phyloP scores from a whole-genome alignment of 2,329 filamentous ascomycete species.

The Aspergillus intermedius region DNA sequence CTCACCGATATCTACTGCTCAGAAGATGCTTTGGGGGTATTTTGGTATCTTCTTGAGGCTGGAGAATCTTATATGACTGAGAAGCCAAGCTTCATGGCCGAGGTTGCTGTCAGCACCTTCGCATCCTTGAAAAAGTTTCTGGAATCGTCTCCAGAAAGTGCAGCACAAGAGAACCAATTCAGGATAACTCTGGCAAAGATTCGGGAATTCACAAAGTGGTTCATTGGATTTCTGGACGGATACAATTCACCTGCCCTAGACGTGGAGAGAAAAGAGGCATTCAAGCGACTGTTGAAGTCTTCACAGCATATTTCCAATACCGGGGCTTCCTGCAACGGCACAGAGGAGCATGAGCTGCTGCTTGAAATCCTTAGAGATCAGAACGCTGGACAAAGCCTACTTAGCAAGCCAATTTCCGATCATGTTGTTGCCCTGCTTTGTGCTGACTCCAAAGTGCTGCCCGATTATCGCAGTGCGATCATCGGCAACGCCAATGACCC shows the following conservation, averaged over 20 bases:
- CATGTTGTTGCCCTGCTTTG: slow-evolving; percentile 52
- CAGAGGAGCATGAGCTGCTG: slow-evolving; percentile 72
- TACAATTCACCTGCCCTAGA: slow-evolving; percentile 53
- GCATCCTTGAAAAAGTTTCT: slow-evolving; percentile 72
- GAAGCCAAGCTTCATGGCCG: slow-evolving; percentile 69
- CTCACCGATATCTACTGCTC: slow-evolving; percentile 79
- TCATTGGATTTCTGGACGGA: slow-evolving; percentile 59
- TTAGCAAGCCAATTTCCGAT: slow-evolving; percentile 61
- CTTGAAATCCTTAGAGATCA: slow-evolving; percentile 74
- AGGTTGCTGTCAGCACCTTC: slow-evolving; percentile 70
- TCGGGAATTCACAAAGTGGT: slow-evolving; percentile 70
- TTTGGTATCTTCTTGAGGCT: slow-evolving; percentile 70
- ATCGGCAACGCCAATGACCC: slow-evolving; percentile 62
- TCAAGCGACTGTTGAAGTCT: slow-evolving; percentile 61
- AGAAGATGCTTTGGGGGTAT: slow-evolving; percentile 80
- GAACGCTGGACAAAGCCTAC: slow-evolving; percentile 53
- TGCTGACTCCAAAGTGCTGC: slow-evolving; percentile 61
- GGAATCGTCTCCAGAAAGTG: slow-evolving; percentile 66
- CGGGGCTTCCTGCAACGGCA: slow-evolving; percentile 63
- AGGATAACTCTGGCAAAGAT: slow-evolving; percentile 69
- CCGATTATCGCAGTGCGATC: slow-evolving; percentile 57
- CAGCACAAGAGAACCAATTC: slow-evolving; percentile 79
- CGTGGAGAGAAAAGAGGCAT: slow-evolving; percentile 49
- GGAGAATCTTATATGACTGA: slow-evolving; percentile 60
- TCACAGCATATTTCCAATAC: slow-evolving; percentile 61